Evolutionary conservation across 306 rosid genomes (phyloP).

Genomic region (Hylodesmum podocarpum): DNA sequence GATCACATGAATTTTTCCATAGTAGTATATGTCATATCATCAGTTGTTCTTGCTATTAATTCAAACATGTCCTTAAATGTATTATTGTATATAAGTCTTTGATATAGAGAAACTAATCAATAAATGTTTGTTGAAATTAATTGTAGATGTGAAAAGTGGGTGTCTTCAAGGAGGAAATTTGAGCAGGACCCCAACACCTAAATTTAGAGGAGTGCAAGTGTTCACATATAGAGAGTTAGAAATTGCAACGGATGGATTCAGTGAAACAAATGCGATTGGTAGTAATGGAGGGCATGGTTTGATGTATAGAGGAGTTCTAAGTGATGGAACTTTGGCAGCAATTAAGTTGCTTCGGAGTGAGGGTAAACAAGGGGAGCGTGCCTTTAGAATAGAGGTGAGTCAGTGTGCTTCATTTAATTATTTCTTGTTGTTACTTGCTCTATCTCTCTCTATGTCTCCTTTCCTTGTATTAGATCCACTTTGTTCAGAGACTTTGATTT

Average conservation of each 20-base stretch:
- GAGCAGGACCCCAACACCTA: constrained; percentile 45
- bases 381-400: constrained; percentile 89
- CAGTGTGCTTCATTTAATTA: constrained; percentile 43
- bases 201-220: constrained; percentile 74
- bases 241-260: constrained; percentile 66
- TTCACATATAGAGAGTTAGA: constrained; percentile 84
- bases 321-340: constrained; percentile 82
- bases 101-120: constrained; percentile 1
- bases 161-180: constrained; percentile 72
- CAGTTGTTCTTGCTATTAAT: background rate
- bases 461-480: constrained; percentile 25
- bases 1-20: constrained; percentile 3
- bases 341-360: constrained; percentile 65
- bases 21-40: background rate
- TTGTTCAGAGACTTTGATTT: constrained; percentile 32
- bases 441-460: constrained; percentile 6
- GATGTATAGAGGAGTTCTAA: constrained; percentile 71
- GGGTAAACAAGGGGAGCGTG: constrained; percentile 94
- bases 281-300: constrained; percentile 66
- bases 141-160: constrained; percentile 80
- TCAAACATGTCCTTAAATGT: too few relatives aligned
- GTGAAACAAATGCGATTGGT: constrained; percentile 64
- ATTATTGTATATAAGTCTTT: too few relatives aligned
- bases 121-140: constrained; percentile 15
- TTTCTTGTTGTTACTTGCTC: constrained; percentile 38